Percentiles rank a stretch among this genome's conserved stretches.
These are phyloP conservation scores for Leishmania guyanensis DNA, from an alignment of 208 protist genomes.

Conservation along the genomic window DNA sequence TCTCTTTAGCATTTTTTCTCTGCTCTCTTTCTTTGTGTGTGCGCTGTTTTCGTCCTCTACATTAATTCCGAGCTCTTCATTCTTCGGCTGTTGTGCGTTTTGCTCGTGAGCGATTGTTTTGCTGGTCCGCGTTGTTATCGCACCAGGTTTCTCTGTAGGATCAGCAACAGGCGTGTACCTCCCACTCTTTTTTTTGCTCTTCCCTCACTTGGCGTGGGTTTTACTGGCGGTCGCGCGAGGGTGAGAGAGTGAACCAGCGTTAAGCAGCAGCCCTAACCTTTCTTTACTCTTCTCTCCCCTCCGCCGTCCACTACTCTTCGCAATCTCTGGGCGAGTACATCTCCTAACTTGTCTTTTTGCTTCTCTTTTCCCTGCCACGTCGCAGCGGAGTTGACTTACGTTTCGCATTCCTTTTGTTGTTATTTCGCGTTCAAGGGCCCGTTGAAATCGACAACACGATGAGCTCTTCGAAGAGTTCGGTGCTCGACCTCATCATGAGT, in stretches of 20 bases:
- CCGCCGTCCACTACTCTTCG: background rate
- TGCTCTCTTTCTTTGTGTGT: background rate
- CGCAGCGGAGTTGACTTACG: background rate
- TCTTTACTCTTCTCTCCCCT: background rate
- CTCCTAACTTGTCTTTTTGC: background rate
- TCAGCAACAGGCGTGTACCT: background rate
- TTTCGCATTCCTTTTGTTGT: background rate
- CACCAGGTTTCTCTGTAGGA: background rate
- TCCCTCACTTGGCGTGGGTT: background rate
- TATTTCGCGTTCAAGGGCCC: background rate
- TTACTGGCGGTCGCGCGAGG: background rate
- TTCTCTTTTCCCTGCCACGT: background rate
- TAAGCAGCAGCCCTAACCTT: background rate
- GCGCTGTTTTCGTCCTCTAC: background rate
- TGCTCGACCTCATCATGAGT: background rate
- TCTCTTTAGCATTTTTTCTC: background rate
- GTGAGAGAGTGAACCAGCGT: background rate
- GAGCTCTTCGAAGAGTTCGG: background rate
- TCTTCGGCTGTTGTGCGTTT: no score
- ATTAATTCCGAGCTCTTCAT: no score
- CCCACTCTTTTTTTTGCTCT: background rate
- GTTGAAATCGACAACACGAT: background rate
- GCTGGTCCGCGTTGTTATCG: no score
- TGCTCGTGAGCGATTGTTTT: no score
- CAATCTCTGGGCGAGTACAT: background rate